Evolutionary conservation across 2,329 filamentous ascomycete species (phyloP), one percentile per base, ranked within the genome.

Genomic region (Nemania bipapillata): DNA sequence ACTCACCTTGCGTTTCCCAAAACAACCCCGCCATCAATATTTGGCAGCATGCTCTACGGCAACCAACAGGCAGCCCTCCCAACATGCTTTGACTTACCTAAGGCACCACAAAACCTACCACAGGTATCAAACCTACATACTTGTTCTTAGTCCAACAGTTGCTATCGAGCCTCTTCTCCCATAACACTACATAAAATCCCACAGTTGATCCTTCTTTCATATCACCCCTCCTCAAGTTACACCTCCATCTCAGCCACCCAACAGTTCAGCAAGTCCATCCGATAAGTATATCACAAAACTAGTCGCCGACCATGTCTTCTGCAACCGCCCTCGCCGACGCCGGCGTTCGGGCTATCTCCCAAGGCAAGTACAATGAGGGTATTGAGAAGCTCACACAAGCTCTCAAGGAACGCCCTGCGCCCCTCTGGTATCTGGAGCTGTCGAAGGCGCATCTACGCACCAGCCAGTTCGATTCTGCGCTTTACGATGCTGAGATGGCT

Each of bases 381-480:
- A 87, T 97, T 73, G 79, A 83, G 40, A 86, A 90, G 74, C 91
- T 91, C 71, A 91, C 91, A 7, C 80, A 83, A 45, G 93, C 92
- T 6, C 83, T 97, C 37, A 81, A 88, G 69, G 84, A 84, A 12
- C 89, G 90, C 0, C 83, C 83, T 45, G 93, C 92, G 2, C 91
- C 93, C 1, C 82, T 87, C 56, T 97, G 96, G 87, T 91, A 95
- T 70, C 88, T 96, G 70, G 89, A 91, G 73, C 92, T 95, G 22
- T 92, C 93, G 4, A 93, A 90, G 49, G 93, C 93, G 45, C 90
- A 94, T 77, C 86, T 92, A 57, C 87, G 92, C 67, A 84, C 86
- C 2, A 84, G 84, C 72, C 83, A 89, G 58, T 85, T 88, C 64
- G 83, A 88, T 2, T 84, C 87, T 24, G 92, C 93, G 0, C 86